A percentile compares a stretch with the other conserved stretches of the same genome.
Evolutionary conservation across 106 monocot species (phyloP).

Genomic region (Alisma plantagoaquatica): DNA sequence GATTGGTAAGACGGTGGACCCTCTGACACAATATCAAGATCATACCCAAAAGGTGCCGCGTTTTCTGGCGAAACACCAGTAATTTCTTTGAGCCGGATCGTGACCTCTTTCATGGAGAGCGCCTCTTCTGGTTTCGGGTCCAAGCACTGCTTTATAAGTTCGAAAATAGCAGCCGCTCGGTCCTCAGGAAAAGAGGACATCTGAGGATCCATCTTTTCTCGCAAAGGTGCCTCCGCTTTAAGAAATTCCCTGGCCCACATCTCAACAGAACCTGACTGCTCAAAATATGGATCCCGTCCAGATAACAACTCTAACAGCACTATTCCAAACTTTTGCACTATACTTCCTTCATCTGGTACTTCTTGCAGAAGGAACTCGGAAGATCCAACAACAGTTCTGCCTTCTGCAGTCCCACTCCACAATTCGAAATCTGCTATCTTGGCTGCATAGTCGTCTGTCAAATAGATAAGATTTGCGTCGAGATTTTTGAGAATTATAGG

Average conservation of each 20-base stretch:
- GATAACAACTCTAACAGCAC: slow-evolving; percentile 67
- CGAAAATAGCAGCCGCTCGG: slow-evolving; percentile 25
- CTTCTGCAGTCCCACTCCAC: slow-evolving; percentile 20
- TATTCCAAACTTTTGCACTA: slow-evolving; percentile 59
- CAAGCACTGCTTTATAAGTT: slow-evolving; percentile 43
- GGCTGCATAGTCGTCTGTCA: slow-evolving; percentile 47
- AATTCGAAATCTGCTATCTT: slow-evolving; percentile 54
- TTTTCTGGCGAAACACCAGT: slow-evolving; percentile 39
- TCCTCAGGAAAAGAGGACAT: slow-evolving; percentile 34
- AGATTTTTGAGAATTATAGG: slow-evolving; percentile 17
- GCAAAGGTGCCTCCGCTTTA: slow-evolving; percentile 29
- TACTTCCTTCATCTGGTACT: slow-evolving; percentile 16
- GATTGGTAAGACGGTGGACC: too few species aligned
- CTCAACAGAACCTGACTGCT: slow-evolving; percentile 53
- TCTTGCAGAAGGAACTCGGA: slow-evolving; percentile 4
- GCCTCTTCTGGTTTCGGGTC: slow-evolving; percentile 17
- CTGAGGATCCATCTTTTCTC: slow-evolving; percentile 33
- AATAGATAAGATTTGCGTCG: slow-evolving; percentile 4
- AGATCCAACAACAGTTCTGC: background rate
- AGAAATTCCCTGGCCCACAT: slow-evolving; percentile 59
- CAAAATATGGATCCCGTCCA: slow-evolving; percentile 48
- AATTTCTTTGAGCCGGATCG: slow-evolving; percentile 24
- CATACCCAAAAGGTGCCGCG: too few species aligned
- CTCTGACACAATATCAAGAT: too few species aligned
- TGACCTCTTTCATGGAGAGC: slow-evolving; percentile 36